Percentiles rank a stretch among this genome's conserved stretches.
Conservation (phyloP, 805 yeast species). For the Nematodospora valgi region DNA sequence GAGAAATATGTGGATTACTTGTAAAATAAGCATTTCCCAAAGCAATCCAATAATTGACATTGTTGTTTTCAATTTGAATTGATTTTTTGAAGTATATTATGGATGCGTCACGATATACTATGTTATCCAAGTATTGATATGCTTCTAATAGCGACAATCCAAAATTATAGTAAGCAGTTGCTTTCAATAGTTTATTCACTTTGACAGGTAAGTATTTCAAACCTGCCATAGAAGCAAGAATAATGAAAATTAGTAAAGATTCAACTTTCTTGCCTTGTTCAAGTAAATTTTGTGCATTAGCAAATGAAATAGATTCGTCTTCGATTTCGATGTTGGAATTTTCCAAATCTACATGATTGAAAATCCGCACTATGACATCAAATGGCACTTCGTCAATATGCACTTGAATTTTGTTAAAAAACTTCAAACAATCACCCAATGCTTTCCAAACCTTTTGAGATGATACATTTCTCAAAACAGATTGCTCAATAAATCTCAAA, state of each 20-base stretch:
- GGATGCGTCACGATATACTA: slow-evolving; percentile 45
- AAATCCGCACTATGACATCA: slow-evolving; percentile 18
- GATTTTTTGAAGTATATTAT: slow-evolving; percentile 61
- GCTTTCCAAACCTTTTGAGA: slow-evolving; percentile 66
- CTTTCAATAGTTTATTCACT: slow-evolving; percentile 46
- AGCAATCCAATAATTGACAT: slow-evolving; percentile 74
- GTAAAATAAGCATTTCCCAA: slow-evolving; percentile 73
- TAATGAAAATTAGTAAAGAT: slow-evolving; percentile 37
- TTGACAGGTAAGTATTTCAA: slow-evolving; percentile 31
- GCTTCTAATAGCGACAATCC: slow-evolving; percentile 63
- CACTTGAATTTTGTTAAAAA: slow-evolving; percentile 56
- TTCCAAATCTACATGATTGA: slow-evolving; percentile 12
- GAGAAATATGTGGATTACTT: slow-evolving; percentile 69
- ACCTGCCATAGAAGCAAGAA: slow-evolving; percentile 48
- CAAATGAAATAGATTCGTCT: slow-evolving; percentile 11
- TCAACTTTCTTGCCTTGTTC: slow-evolving; percentile 17
- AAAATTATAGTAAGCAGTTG: slow-evolving; percentile 61
- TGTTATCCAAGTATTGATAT: slow-evolving; percentile 14
- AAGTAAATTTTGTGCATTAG: slow-evolving; percentile 18
- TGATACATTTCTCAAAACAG: slow-evolving; percentile 29
- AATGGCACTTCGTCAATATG: slow-evolving; percentile 49
- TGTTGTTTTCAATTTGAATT: slow-evolving; percentile 65
- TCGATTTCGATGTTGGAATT: slow-evolving; percentile 13
- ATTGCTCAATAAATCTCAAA: slow-evolving; percentile 38
- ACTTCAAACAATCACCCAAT: slow-evolving; percentile 52